Conservation (phyloP, 495 filamentous ascomycete genomes). For the Hypoxylon crocopeplum region DNA sequence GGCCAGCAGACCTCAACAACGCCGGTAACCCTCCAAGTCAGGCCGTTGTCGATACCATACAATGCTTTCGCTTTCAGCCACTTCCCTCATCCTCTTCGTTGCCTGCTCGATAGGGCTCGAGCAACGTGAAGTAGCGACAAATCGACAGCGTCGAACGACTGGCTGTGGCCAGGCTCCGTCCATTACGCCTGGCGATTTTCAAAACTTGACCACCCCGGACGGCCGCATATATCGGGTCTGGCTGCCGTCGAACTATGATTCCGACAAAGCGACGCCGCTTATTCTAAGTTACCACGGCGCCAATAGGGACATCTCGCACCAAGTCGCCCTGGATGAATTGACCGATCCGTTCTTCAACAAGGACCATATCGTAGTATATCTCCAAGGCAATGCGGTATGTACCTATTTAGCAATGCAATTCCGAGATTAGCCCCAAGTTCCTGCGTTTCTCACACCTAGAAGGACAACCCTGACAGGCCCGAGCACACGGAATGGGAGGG, state of each 20-base stretch:
- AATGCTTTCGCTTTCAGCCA: constrained; percentile 14
- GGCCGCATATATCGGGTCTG: constrained; percentile 49
- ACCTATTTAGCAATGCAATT: neutral
- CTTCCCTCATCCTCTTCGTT: constrained; percentile 8
- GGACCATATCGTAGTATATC: constrained; percentile 57
- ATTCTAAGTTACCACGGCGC: constrained; percentile 58
- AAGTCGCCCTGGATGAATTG: constrained; percentile 51
- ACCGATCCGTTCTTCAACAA: constrained; percentile 53
- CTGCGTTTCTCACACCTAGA: constrained; percentile 49
- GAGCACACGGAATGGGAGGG: constrained; percentile 42
- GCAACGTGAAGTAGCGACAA: neutral
- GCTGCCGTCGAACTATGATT: constrained; percentile 49
- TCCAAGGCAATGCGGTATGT: constrained; percentile 52
- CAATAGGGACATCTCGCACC: constrained; percentile 39
- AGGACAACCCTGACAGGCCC: constrained; percentile 34
- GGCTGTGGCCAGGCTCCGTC: constrained; percentile 19
- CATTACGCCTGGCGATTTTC: constrained; percentile 18
- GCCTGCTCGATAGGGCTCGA: constrained; percentile 8
- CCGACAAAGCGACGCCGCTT: constrained; percentile 43
- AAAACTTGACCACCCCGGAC: constrained; percentile 21
- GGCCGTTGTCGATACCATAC: no score
- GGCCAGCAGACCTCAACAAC: no score
- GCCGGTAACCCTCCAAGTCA: no score
- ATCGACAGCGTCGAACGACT: neutral
- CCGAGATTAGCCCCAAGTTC: no score